phyloP scores from a whole-genome alignment of 805 yeast species.

The Naumovozyma baii region DNA sequence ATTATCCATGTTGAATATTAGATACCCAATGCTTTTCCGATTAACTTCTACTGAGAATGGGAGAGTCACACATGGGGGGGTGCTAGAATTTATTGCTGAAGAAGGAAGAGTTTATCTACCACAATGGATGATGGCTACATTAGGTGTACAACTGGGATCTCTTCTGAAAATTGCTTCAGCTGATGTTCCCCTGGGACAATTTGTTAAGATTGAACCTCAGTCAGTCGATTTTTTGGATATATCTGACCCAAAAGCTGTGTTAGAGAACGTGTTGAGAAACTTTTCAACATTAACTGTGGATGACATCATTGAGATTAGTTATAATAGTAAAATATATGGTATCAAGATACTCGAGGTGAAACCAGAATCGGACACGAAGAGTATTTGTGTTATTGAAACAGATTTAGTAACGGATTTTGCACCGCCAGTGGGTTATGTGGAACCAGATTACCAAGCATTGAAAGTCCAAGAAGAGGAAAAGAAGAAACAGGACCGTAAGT shows the following conservation, averaged over 20 bases:
- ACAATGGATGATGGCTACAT: slow-evolving; percentile 88
- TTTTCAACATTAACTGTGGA: slow-evolving; percentile 79
- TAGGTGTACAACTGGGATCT: slow-evolving; percentile 69
- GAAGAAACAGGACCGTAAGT: slow-evolving; percentile 24
- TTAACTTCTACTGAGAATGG: slow-evolving; percentile 56
- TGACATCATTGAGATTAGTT: slow-evolving; percentile 76
- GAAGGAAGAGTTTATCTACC: slow-evolving; percentile 95
- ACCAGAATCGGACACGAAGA: slow-evolving; percentile 54
- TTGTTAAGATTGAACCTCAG: slow-evolving; percentile 93
- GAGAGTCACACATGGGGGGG: slow-evolving; percentile 78
- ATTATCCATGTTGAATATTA: slow-evolving; percentile 78
- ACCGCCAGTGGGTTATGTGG: slow-evolving; percentile 97
- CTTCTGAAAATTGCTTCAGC: slow-evolving; percentile 64
- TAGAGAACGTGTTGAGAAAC: slow-evolving; percentile 83
- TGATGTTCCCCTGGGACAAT: slow-evolving; percentile 76
- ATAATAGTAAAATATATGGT: slow-evolving; percentile 68
- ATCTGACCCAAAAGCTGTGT: slow-evolving; percentile 90
- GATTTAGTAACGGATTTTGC: slow-evolving; percentile 96
- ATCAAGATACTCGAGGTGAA: slow-evolving; percentile 81
- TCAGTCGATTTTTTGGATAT: slow-evolving; percentile 87
- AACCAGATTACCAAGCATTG: slow-evolving; percentile 55
- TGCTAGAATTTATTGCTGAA: slow-evolving; percentile 90
- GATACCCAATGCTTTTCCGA: slow-evolving; percentile 94
- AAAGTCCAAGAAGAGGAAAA: slow-evolving; percentile 20
- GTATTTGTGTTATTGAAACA: slow-evolving; percentile 93